These are phyloP conservation scores for Dictyostelium discoideum DNA, from an alignment of 78 protist species.

Conservation along the genomic window DNA sequence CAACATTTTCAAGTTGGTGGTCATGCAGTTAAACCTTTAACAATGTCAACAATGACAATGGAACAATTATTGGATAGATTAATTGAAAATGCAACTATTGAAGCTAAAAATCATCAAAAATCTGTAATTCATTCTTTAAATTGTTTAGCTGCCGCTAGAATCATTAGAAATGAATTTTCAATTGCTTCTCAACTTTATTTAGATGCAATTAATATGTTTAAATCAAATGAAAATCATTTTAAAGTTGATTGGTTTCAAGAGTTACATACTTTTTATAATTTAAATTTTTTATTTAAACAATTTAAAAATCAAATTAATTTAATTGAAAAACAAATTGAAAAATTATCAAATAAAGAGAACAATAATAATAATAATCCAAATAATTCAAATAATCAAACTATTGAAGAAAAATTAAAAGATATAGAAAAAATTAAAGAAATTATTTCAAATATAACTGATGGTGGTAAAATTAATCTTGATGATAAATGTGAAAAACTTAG, in stretches of 20 bases:
- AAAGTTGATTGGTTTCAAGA: constrained; percentile 62
- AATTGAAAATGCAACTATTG: constrained; percentile 69
- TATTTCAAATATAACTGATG: neutral
- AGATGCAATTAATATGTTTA: constrained; percentile 2
- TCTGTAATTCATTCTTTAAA: constrained; percentile 13
- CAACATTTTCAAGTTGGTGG: constrained; percentile 80
- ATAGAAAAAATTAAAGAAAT: neutral
- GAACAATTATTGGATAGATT: constrained; percentile 55
- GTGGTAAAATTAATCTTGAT: neutral
- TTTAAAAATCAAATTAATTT: neutral
- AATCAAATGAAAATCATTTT: neutral
- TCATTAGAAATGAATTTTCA: constrained; percentile 17
- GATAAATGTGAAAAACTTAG: constrained; percentile 27
- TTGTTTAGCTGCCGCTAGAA: constrained; percentile 74
- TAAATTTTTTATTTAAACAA: neutral
- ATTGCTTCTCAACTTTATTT: constrained; percentile 18
- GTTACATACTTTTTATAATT: constrained; percentile 37
- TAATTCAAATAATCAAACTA: neutral
- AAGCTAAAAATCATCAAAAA: constrained; percentile 31
- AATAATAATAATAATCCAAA: neutral
- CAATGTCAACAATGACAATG: constrained; percentile 78
- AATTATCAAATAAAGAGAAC: neutral
- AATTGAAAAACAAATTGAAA: neutral
- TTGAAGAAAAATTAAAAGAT: neutral
- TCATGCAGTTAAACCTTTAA: constrained; percentile 6